phyloP scores from a whole-genome alignment of 352 stramenopile genomes.

The Phytopythium delawarense region DNA sequence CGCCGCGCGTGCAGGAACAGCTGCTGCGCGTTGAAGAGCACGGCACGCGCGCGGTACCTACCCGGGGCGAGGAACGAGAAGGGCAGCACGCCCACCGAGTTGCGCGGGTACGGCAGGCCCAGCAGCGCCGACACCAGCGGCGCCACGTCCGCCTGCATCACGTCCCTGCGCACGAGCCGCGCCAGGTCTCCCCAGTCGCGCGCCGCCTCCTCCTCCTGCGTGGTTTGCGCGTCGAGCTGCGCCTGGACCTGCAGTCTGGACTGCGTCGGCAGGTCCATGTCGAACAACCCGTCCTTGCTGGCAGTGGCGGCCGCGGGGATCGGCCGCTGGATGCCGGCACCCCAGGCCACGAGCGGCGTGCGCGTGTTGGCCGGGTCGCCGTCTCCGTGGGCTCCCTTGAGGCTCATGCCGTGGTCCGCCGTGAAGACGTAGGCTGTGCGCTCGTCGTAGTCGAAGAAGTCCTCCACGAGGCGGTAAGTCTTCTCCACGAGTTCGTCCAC shows the following conservation, averaged over 20 bases:
- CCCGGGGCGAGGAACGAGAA: conserved; percentile 66
- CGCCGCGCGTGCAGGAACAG: conserved; percentile 58
- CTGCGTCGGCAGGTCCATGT: conserved; percentile 68
- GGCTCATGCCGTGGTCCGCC: conserved; percentile 82
- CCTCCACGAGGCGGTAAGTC: conserved; percentile 46
- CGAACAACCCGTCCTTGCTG: conserved; percentile 16
- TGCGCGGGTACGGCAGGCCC: conserved; percentile 72
- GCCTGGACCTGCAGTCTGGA: conserved; percentile 52
- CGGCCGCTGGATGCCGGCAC: conserved; percentile 55
- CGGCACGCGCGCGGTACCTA: conserved; percentile 55
- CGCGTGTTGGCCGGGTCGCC: conserved; percentile 78
- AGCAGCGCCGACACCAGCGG: conserved; percentile 68
- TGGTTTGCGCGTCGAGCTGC: conserved; percentile 48
- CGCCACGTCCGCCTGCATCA: conserved; percentile 85
- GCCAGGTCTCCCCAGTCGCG: conserved; percentile 42
- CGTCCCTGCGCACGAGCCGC: conserved; percentile 56
- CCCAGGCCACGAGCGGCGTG: conserved; percentile 76
- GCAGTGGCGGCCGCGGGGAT: not conserved
- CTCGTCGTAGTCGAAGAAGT: conserved; percentile 65
- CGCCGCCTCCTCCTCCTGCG: conserved; percentile 38
- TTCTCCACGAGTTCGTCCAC: conserved; percentile 78
- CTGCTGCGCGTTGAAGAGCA: conserved; percentile 70
- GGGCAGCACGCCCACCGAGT: conserved; percentile 76
- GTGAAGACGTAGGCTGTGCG: conserved; percentile 80
- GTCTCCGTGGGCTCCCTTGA: conserved; percentile 79